Percentiles rank a stretch among this genome's conserved stretches.
These are phyloP conservation scores for Plasmodium billcollinsi DNA, from an alignment of 169 alveolate species.

Conservation along the genomic window DNA sequence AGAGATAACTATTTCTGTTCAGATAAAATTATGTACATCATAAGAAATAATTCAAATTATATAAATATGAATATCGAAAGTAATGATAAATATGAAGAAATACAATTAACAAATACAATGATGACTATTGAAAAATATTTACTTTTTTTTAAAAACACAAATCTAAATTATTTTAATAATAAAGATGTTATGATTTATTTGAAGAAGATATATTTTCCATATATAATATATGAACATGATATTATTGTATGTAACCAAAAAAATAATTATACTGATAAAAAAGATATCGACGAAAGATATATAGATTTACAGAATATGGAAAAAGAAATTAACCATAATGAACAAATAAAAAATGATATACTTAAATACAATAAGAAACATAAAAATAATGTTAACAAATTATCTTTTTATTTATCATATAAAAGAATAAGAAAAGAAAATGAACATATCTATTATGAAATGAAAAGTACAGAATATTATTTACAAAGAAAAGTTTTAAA, in stretches of 20 bases:
- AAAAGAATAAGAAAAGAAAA: background rate
- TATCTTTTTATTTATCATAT: background rate
- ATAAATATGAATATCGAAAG: background rate
- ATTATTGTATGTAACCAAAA: background rate
- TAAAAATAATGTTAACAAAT: too few relatives aligned
- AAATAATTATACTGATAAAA: background rate
- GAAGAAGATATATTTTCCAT: slow-evolving; percentile 1
- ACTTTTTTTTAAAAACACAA: slow-evolving; percentile 22
- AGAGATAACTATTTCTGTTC: background rate
- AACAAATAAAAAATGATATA: too few relatives aligned
- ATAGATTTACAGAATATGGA: background rate
- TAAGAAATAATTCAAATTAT: background rate
- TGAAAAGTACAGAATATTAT: background rate
- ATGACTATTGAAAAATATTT: background rate
- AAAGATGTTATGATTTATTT: slow-evolving; percentile 25
- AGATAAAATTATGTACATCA: background rate
- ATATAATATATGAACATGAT: background rate
- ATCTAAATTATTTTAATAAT: slow-evolving; percentile 8
- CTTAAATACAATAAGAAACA: too few relatives aligned
- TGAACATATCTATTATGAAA: background rate
- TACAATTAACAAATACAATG: background rate
- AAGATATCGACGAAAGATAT: background rate
- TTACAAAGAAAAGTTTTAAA: slow-evolving; percentile 1
- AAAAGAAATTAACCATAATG: background rate
- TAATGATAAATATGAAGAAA: background rate